Conservation (phyloP, 352 stramenopile genomes). For the Saprolegnia parasitica region DNA sequence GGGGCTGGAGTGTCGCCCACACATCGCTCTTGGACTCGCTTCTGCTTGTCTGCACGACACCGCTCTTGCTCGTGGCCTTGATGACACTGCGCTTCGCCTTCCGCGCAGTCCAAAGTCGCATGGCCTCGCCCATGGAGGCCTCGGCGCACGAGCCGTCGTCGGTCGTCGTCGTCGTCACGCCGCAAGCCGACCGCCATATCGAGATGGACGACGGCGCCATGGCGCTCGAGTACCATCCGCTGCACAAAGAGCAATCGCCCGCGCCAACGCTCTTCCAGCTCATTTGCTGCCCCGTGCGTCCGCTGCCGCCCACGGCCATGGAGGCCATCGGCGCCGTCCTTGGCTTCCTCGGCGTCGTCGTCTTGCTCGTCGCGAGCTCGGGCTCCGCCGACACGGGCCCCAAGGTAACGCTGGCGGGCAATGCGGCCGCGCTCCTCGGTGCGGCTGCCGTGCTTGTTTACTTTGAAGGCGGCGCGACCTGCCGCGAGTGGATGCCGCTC, state of each 20-base stretch:
- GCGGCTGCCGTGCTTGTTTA: constrained; percentile 12
- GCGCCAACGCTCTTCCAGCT: constrained; percentile 18
- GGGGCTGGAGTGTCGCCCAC: constrained; percentile 27
- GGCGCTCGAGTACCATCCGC: background rate
- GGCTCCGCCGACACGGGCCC: background rate
- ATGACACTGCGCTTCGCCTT: constrained; percentile 13
- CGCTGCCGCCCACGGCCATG: constrained; percentile 24
- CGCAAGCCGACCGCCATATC: background rate
- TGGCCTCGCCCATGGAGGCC: background rate
- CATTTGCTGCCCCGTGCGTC: constrained; percentile 1
- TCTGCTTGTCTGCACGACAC: constrained; percentile 13
- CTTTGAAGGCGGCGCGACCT: constrained; percentile 17
- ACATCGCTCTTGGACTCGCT: constrained; percentile 22
- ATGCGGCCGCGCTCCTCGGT: constrained; percentile 8
- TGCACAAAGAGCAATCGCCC: background rate
- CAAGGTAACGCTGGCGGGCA: constrained; percentile 13
- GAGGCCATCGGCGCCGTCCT: constrained; percentile 2
- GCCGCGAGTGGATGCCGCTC: constrained; percentile 24
- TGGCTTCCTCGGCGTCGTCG: constrained; percentile 20
- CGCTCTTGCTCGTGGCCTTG: constrained; percentile 16
- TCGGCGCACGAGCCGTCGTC: background rate
- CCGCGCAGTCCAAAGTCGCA: background rate
- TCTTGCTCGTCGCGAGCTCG: constrained; percentile 5
- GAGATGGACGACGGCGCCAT: constrained; percentile 12
- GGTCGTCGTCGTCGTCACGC: background rate